phyloP scores from a whole-genome alignment of 257 asterid species.

The Forsythia viridissima region DNA sequence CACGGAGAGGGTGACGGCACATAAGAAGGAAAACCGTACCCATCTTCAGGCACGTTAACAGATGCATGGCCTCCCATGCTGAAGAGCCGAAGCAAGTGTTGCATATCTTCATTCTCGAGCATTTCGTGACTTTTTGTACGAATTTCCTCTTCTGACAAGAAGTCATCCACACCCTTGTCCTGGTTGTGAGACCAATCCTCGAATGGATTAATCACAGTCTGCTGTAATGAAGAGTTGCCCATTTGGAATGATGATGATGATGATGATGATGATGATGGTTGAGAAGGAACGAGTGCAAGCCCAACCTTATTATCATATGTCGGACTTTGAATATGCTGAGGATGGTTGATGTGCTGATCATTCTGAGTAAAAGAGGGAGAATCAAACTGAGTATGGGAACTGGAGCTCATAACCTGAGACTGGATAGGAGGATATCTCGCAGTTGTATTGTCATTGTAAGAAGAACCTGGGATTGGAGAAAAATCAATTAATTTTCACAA shows the following conservation, averaged over 20 bases:
- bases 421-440: conserved; percentile 50
- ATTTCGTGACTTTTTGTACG: conserved; percentile 85
- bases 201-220: conserved; percentile 51
- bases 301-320: conserved; percentile 43
- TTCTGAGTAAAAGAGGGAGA: conserved; percentile 37
- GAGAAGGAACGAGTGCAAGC: conserved; percentile 79
- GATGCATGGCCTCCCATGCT: conserved; percentile 74
- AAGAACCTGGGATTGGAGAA: conserved; percentile 16
- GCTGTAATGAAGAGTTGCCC: conserved; percentile 48
- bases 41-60: conserved; percentile 57
- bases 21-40: conserved; percentile 56
- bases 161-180: conserved; percentile 68
- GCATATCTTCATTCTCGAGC: conserved; percentile 96
- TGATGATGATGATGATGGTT: neutral
- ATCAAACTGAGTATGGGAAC: conserved; percentile 46
- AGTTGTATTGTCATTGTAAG: conserved; percentile 48
- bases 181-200: conserved; percentile 73
- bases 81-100: conserved; percentile 80
- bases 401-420: conserved; percentile 43
- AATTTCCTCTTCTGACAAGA: conserved; percentile 87
- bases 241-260: conserved; percentile 49
- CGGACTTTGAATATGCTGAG: neutral
- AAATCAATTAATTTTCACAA: neutral
- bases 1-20: conserved; percentile 63
- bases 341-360: conserved; percentile 40